Conservation (phyloP, 176 grass and related monocot genomes). For the Juncus effusus region DNA sequence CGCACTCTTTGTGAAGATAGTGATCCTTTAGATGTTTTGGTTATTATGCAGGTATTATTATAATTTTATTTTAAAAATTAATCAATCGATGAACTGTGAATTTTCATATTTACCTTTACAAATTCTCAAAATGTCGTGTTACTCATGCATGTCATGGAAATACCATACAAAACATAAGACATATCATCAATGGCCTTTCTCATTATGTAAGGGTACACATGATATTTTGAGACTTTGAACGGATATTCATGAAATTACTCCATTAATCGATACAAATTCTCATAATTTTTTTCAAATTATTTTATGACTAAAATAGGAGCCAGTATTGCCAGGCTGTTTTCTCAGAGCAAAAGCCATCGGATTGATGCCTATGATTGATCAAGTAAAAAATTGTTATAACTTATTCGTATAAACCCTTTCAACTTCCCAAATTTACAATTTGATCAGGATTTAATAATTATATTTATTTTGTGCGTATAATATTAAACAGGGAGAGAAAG, state of each 20-base stretch:
- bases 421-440: no score
- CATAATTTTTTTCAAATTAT: neutral
- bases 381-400: slow-evolving; percentile 31
- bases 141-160: neutral
- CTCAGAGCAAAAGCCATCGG: slow-evolving; percentile 90
- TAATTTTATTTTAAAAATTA: slow-evolving; percentile 5
- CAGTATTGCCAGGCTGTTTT: slow-evolving; percentile 87
- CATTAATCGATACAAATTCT: neutral
- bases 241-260: no score
- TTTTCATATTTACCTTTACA: slow-evolving; percentile 25
- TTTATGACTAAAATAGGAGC: slow-evolving; percentile 48
- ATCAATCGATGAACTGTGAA: neutral
- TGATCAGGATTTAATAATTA: neutral
- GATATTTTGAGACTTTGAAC: neutral
- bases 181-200: no score
- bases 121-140: neutral
- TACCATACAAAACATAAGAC: neutral
- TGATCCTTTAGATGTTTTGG: slow-evolving; percentile 90
- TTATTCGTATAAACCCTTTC: no score
- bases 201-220: no score
- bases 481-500: slow-evolving; percentile 69
- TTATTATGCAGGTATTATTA: slow-evolving; percentile 88
- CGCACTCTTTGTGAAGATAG: slow-evolving; percentile 95
- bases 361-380: slow-evolving; percentile 99
- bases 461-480: slow-evolving; percentile 12